Conservation (phyloP, 768 basidiomycete species). For the Suillus lakei region DNA sequence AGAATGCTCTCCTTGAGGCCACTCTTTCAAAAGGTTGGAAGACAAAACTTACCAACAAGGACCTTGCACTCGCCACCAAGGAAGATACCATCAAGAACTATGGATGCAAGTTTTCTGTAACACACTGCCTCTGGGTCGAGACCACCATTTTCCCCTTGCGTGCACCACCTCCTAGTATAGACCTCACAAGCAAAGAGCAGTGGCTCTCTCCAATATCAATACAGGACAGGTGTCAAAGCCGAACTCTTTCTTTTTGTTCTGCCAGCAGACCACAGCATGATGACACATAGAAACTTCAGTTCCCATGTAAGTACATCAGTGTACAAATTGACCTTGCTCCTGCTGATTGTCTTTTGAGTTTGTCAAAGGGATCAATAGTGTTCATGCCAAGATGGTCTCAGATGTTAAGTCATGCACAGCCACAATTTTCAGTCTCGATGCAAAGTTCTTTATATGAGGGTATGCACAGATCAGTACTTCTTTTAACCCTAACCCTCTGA, state of each 20-base stretch:
- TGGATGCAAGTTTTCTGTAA: neutral
- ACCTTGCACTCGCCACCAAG: neutral
- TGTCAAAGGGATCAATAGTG: slow-evolving; percentile 8
- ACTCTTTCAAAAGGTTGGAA: neutral
- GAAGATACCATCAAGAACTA: slow-evolving; percentile 1
- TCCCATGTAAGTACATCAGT: slow-evolving; percentile 4
- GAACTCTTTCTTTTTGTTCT: slow-evolving; percentile 10
- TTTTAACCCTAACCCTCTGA: too few relatives aligned
- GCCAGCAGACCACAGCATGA: neutral
- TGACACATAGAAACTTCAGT: slow-evolving; percentile 6
- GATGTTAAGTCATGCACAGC: neutral
- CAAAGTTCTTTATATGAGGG: slow-evolving; percentile 5
- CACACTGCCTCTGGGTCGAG: neutral
- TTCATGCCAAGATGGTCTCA: neutral
- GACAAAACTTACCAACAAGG: neutral
- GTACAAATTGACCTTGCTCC: too few relatives aligned
- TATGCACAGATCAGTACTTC: too few relatives aligned
- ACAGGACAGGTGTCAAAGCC: slow-evolving; percentile 11
- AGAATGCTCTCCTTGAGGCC: neutral
- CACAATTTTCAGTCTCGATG: neutral
- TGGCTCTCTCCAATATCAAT: slow-evolving; percentile 11
- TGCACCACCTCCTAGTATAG: neutral
- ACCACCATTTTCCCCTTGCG: neutral
- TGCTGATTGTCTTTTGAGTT: slow-evolving; percentile 4
- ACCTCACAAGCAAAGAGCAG: slow-evolving; percentile 2